phyloP scores from a whole-genome alignment of 1,284 basidiomycete species.

The Boletus mariae region DNA sequence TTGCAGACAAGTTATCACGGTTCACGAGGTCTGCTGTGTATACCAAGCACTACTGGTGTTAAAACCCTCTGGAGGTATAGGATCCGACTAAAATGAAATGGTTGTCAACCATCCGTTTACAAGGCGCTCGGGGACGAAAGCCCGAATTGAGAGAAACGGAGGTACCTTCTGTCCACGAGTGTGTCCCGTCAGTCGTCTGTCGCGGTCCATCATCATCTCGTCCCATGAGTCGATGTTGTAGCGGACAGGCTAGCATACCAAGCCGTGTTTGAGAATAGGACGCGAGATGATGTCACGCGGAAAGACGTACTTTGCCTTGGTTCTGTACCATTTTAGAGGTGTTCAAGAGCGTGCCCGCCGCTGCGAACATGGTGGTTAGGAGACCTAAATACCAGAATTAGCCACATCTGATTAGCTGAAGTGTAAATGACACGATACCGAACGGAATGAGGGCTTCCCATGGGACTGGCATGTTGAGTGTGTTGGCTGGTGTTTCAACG shows the following conservation, averaged over 20 bases:
- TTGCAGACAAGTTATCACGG: background rate
- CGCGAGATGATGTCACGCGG: background rate
- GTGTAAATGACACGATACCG: conserved; percentile 46
- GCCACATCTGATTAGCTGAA: background rate
- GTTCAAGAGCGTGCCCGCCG: conserved; percentile 82
- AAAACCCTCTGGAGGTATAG: conserved; percentile 70
- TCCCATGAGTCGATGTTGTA: conserved; percentile 89
- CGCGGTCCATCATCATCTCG: conserved; percentile 91
- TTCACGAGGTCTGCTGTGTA: conserved; percentile 47
- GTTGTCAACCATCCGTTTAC: background rate
- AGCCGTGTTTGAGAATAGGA: conserved; percentile 1
- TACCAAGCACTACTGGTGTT: conserved; percentile 78
- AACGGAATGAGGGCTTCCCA: conserved; percentile 95
- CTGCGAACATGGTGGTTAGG: conserved; percentile 84
- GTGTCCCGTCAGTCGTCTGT: conserved; percentile 86
- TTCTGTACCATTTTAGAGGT: conserved; percentile 76
- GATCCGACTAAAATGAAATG: conserved; percentile 54
- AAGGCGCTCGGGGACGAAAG: conserved; percentile 1
- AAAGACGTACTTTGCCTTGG: conserved; percentile 75
- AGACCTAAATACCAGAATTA: conserved; percentile 52
- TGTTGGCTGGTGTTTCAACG: background rate
- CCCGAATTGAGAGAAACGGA: background rate
- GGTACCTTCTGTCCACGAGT: conserved; percentile 78
- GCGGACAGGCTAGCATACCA: conserved; percentile 62
- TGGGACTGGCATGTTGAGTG: conserved; percentile 75